phyloP scores from a whole-genome alignment of 176 grass and related monocot genomes.

The Musa acuminata region DNA sequence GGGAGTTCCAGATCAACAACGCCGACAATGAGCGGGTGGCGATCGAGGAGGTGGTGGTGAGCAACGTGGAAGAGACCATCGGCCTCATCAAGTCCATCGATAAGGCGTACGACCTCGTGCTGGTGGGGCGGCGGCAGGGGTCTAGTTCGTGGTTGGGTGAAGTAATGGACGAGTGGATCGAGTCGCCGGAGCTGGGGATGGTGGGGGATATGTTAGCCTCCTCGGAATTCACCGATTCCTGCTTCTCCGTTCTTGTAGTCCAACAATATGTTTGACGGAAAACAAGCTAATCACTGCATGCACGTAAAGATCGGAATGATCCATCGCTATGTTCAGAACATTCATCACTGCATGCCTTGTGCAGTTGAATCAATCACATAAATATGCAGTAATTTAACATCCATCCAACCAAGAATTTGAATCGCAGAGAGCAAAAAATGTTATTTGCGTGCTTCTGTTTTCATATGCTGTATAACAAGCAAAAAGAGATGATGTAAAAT shows the following conservation, averaged over 20 bases:
- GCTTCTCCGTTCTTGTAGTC: slow-evolving; percentile 25
- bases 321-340: too few species aligned
- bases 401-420: too few species aligned
- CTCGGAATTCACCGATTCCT: slow-evolving; percentile 12
- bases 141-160: slow-evolving; percentile 1
- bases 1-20: slow-evolving; percentile 16
- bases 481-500: too few species aligned
- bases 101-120: slow-evolving; percentile 8
- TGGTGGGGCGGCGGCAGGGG: slow-evolving; percentile 22
- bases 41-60: slow-evolving; percentile 12
- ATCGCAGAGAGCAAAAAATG: too few species aligned
- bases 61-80: slow-evolving; percentile 6
- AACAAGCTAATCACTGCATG: too few species aligned
- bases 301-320: too few species aligned
- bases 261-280: slow-evolving; percentile 14
- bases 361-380: too few species aligned
- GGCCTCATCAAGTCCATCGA: neutral
- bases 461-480: too few species aligned
- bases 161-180: slow-evolving; percentile 25
- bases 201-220: slow-evolving; percentile 35
- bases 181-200: slow-evolving; percentile 34
- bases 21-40: slow-evolving; percentile 11
- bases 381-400: too few species aligned
- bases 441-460: too few species aligned
- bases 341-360: too few species aligned